Base-by-base conservation (phyloP, 106 monocot genomes). In the Dendrobium nobile region DNA sequence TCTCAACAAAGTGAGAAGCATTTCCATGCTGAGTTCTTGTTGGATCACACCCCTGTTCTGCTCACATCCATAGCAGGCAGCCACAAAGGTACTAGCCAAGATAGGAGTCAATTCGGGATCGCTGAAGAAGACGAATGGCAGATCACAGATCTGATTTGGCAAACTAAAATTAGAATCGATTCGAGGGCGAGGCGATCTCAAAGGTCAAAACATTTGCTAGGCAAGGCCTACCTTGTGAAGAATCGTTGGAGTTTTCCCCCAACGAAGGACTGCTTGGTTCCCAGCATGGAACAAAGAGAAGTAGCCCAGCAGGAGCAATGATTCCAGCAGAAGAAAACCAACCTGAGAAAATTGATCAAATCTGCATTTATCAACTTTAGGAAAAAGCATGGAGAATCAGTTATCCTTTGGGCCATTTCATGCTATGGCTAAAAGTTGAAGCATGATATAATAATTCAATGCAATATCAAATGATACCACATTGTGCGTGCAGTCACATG, bases 181-280 rank as follows among this genome's bases (percentile, higher is more conserved):
- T 44, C 13, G 8, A 2, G 31, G 31, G 31, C n/a, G 9, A 20
- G 54, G 16, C 11, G 24, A 74, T 4, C 18, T 17, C 1, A 31
- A 51, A 18, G 51, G 18, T 10, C 33, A 11, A 1, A 64, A 47
- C 68, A 17, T 43, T 67, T 6, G 27, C 33, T 54, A 51, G 74
- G 27, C 15, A 18, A 64, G 8, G 37, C 24, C 27, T 41, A 92
- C 97, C 90, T 97, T 97, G 81, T 97, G 97, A 77, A 97, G 89
- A 82, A 97, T 97, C 24, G 97, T 97, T 47, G 97, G 97, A 73
- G 87, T 91, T 86, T 97, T 97, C 74, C 97, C 97, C 97, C 97
- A 97, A 18, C 92, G 85, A 85, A 97, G 97, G 83, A 97, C 97
- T 48, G 90, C 94, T 89, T 94, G 97, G 85, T 97, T 97, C 79